Evolutionary conservation across 23 red algal genomes (phyloP).

Genomic region (Gracilariopsis chorda): DNA sequence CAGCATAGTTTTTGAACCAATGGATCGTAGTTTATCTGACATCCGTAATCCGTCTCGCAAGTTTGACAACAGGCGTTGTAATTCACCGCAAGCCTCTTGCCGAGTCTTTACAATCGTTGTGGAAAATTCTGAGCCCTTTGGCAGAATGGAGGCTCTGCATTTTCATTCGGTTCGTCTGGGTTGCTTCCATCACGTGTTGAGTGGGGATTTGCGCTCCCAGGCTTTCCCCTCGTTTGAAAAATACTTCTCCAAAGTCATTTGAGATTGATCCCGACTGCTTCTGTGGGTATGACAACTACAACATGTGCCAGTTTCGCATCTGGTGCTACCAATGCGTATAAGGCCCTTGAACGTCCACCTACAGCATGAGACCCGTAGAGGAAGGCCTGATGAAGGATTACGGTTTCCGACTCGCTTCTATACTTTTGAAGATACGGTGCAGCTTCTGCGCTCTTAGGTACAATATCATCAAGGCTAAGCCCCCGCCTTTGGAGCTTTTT

Average conservation of each 20-base stretch:
- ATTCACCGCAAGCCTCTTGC: slow-evolving; percentile 42
- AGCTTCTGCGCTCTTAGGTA: slow-evolving; percentile 10
- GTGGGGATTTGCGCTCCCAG: too few relatives aligned
- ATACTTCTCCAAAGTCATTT: slow-evolving; percentile 44
- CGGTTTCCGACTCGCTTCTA: background rate
- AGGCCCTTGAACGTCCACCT: slow-evolving; percentile 48
- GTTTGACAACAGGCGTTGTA: slow-evolving; percentile 23
- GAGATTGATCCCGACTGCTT: slow-evolving; percentile 19
- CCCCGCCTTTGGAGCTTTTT: slow-evolving; percentile 29
- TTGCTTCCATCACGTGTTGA: too few relatives aligned
- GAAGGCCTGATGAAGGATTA: slow-evolving; percentile 59
- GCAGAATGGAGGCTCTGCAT: background rate
- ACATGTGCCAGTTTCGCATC: slow-evolving; percentile 46
- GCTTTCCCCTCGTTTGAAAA: background rate
- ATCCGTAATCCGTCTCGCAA: slow-evolving; percentile 22
- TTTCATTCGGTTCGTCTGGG: background rate
- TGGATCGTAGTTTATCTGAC: slow-evolving; percentile 1
- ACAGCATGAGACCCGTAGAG: slow-evolving; percentile 62
- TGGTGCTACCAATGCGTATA: slow-evolving; percentile 62
- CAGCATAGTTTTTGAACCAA: slow-evolving; percentile 30
- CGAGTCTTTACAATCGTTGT: slow-evolving; percentile 12
- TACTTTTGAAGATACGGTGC: slow-evolving; percentile 48
- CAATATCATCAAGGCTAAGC: slow-evolving; percentile 38
- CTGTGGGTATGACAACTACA: slow-evolving; percentile 45
- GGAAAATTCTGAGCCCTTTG: slow-evolving; percentile 15